These are phyloP conservation scores for Nothophoma quercina DNA, from an alignment of 2,329 filamentous ascomycete species.

Conservation along the genomic window DNA sequence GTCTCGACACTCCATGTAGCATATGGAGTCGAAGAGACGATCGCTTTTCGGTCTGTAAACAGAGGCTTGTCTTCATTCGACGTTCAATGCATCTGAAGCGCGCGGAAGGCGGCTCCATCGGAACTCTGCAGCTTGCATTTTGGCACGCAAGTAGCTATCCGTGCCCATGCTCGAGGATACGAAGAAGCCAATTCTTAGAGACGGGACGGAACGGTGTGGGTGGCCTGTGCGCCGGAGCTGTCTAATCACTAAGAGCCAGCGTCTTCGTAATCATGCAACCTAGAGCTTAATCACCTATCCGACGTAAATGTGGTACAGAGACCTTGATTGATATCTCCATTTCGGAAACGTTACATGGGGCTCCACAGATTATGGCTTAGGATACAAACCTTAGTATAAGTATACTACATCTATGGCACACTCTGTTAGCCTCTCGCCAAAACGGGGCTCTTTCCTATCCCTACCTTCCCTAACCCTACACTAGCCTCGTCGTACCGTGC, in stretches of 20 bases:
- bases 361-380: not conserved
- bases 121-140: not conserved
- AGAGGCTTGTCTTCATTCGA: not conserved
- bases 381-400: not conserved
- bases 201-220: not conserved
- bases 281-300: too few relatives aligned
- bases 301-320: not conserved
- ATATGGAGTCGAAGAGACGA: not conserved
- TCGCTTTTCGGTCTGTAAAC: not conserved
- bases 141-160: not conserved
- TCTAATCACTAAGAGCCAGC: not conserved
- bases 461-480: not conserved
- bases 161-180: not conserved
- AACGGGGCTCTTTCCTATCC: not conserved
- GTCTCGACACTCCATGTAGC: not conserved
- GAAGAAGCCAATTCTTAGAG: not conserved
- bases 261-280: too few relatives aligned
- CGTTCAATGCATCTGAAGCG: not conserved
- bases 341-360: not conserved
- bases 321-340: not conserved
- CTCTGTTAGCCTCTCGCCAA: not conserved
- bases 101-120: not conserved
- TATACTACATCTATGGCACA: not conserved
- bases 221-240: not conserved
- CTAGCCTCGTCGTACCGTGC: not conserved